These are phyloP conservation scores for Fusarium sp. DNA, from an alignment of 2,329 filamentous ascomycete genomes.

Conservation along the genomic window DNA sequence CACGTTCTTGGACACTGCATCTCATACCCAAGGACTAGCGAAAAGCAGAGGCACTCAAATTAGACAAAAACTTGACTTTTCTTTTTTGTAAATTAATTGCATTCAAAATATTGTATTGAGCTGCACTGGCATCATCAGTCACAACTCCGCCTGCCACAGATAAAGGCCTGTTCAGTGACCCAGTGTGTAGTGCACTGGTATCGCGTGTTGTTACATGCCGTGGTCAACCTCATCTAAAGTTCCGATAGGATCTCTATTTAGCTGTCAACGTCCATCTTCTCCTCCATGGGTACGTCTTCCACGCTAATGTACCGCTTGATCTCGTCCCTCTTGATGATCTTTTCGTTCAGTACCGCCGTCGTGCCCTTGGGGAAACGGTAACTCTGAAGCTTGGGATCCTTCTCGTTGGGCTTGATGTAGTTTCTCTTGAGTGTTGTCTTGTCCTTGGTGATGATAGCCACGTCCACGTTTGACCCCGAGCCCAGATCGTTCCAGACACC, in stretches of 20 bases:
- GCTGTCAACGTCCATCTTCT: constrained; percentile 75
- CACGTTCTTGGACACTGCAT: constrained; percentile 25
- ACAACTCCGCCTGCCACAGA: constrained; percentile 10
- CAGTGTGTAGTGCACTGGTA: constrained; percentile 33
- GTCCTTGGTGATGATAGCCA: constrained; percentile 93
- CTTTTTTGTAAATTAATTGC: not conserved
- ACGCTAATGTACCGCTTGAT: constrained; percentile 94
- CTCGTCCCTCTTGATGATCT: constrained; percentile 93
- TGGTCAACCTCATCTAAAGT: constrained; percentile 27
- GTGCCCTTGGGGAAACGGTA: constrained; percentile 92
- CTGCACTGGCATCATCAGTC: constrained; percentile 1
- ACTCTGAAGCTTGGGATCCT: constrained; percentile 89
- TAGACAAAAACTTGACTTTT: not conserved
- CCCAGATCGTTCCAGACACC: constrained; percentile 99
- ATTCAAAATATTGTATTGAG: constrained; percentile 23
- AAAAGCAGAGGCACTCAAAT: not conserved
- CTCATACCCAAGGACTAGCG: constrained; percentile 14
- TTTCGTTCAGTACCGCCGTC: constrained; percentile 96
- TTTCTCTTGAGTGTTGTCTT: constrained; percentile 95
- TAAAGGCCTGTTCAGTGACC: constrained; percentile 24
- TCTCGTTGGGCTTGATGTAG: constrained; percentile 91
- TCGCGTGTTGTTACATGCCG: constrained; percentile 43
- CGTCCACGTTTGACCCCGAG: constrained; percentile 96
- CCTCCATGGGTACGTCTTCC: constrained; percentile 80
- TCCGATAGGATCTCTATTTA: constrained; percentile 45